Base-by-base conservation (phyloP, 2,329 filamentous ascomycete species). In the Aspergillus awamori region DNA sequence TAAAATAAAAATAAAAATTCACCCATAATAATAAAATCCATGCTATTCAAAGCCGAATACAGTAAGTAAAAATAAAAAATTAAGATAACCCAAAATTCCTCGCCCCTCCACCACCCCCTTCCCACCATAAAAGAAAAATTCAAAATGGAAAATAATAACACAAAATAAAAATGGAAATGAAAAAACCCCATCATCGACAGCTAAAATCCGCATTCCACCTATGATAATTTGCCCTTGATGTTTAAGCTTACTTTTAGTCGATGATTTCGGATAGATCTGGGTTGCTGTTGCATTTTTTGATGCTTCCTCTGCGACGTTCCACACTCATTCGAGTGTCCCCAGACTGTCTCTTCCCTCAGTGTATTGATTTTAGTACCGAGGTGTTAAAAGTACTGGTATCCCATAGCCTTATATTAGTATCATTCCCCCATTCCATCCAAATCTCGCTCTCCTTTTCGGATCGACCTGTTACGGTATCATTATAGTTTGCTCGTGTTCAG, bases 1-100 rank as follows among this genome's bases (percentile, higher is more conserved):
- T 8, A 26, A 59, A 62, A 54, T 51, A 30, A 60, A 24, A 48
- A 53, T 56, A 51, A 43, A 17, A 51, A 33, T 30, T 53, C 20
- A 57, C 20, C 17, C 53, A 57, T 57, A 57, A 61, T 33, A 56
- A 48, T 30, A 28, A 60, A 45, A 36, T 43, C 30, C 24, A 56
- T 30, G 28, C 10, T 28, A 15, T 54, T 39, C 38, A 36, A 8
- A 57, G 43, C 51, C 49, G 53, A 62, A 57, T 36, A 36, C 11
- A 36, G 33, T 36, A 36, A 15, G 33, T 36, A 51, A 54, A 28
- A 39, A 26, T 49, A 30, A 58, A 55, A 28, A 33, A 36, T 41
- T 24, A 45, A 28, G 45, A 47, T 20, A 55, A 55, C n/a, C 24
- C 10, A 20, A 26, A 55, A 55, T 45, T 47, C 26, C 20, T 28